These are phyloP conservation scores for Asterophora parasitica DNA, from an alignment of 768 basidiomycete species.

Conservation along the genomic window DNA sequence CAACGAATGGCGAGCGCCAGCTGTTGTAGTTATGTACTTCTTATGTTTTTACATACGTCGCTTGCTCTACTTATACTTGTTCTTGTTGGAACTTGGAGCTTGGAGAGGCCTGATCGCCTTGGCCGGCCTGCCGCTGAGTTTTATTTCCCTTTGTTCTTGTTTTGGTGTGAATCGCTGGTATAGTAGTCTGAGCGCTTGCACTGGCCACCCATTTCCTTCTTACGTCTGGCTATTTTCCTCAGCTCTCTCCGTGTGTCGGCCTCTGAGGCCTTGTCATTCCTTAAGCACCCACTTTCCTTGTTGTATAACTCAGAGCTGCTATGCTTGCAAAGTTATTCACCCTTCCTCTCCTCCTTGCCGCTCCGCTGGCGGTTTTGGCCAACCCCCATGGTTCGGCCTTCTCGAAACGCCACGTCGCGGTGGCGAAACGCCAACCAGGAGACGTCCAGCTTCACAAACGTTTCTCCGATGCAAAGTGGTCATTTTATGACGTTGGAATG, in stretches of 20 bases:
- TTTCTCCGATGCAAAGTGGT: slow-evolving; percentile 20
- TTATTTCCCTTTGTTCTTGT: slow-evolving; percentile 9
- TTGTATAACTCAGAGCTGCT: not conserved
- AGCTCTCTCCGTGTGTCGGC: not conserved
- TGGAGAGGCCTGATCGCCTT: too few species aligned
- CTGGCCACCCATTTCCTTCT: not conserved
- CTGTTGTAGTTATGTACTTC: slow-evolving; percentile 1
- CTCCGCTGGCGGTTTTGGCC: slow-evolving; percentile 27
- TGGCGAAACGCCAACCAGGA: slow-evolving; percentile 22
- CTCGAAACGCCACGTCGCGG: slow-evolving; percentile 19
- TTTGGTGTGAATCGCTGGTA: slow-evolving; percentile 3
- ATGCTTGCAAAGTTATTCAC: slow-evolving; percentile 16
- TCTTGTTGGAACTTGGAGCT: too few species aligned
- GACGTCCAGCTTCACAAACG: slow-evolving; percentile 22
- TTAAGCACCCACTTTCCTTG: slow-evolving; percentile 15
- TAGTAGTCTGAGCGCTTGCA: too few species aligned
- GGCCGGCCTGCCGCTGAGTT: slow-evolving; percentile 1
- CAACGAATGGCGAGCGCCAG: not conserved
- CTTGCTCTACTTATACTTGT: too few species aligned
- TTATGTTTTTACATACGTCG: not conserved
- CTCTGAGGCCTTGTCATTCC: slow-evolving; percentile 12
- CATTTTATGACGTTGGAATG: slow-evolving; percentile 29
- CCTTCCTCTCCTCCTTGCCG: slow-evolving; percentile 22
- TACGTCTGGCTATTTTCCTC: not conserved
- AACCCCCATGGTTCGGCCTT: slow-evolving; percentile 19